Evolutionary conservation across 2,329 filamentous ascomycete species (phyloP).

Genomic region (Fusarium sterilihyphosum): DNA sequence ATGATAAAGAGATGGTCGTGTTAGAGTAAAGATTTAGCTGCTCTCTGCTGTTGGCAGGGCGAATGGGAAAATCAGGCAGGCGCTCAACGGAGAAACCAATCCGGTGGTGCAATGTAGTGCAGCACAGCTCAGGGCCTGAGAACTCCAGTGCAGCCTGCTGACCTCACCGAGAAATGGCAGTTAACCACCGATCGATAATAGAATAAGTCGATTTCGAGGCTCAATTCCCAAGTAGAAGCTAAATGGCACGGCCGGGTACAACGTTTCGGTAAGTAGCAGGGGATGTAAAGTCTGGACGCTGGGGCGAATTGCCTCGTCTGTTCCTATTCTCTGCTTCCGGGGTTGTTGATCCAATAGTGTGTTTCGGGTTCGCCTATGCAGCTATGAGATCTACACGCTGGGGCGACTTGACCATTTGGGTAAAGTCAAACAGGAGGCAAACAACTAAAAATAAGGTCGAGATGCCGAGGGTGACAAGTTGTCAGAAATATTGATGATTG

Average conservation of each 20-base stretch:
- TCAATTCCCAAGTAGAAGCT: neutral
- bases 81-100: conserved; percentile 26
- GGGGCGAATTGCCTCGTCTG: conserved; percentile 13
- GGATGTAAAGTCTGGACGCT: neutral
- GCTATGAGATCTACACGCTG: neutral
- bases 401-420: neutral
- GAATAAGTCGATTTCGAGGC: neutral
- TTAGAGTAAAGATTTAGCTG: neutral
- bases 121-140: neutral
- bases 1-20: neutral
- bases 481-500: neutral
- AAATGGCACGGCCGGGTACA: neutral
- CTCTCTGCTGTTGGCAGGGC: neutral
- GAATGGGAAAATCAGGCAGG: conserved; percentile 3
- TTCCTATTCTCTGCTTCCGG: neutral
- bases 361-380: neutral
- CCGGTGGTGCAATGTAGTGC: conserved; percentile 6
- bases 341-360: conserved; percentile 1
- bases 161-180: neutral
- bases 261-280: neutral
- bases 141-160: neutral
- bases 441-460: too few relatives aligned
- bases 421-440: neutral
- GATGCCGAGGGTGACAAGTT: neutral
- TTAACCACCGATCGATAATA: neutral